Base-by-base conservation (phyloP, 257 asterid species). In the Salvia miltiorrhiza region DNA sequence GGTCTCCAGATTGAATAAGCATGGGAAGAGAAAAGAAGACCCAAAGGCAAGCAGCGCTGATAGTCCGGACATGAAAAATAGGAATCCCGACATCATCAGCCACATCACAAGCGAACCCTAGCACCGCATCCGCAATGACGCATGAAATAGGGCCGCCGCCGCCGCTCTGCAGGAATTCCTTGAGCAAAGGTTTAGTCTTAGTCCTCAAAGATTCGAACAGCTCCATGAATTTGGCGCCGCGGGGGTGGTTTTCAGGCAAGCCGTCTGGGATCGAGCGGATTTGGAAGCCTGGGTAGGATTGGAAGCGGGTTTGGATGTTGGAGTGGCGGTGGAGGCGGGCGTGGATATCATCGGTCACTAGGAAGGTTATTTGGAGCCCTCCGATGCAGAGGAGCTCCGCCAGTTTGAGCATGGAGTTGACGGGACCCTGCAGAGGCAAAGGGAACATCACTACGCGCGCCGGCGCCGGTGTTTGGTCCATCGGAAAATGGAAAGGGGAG, bases 371-470 rank as follows among this genome's bases (percentile, higher is more conserved):
- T 12, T 65, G 81, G 70, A 88, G 37, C 43, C 71, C 80, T 0
- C 74, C 66, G 3, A 84, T 75, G 47, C 81, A 82, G 57, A 88
- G 83, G 5, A 89, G 77, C 75, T 89, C 90, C 1, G 94, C 90
- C 6, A 89, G 82, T 12, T 89, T 87, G 23, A 89, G 85, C 86
- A 80, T 82, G 67, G 84, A 80, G 73, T 87, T 89, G 2, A 89
- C 87, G 2, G 89, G 89, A 17, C 95, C 88, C 67, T 89, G 96
- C 30, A 85, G 78, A 1, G 92, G 96, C 7, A 89, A 39, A 9
- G 95, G 96, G 77, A 87, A 87, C 13, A 87, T 69, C 75, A 87
- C 82, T 0, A 89, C 84, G 45, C 83, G 92, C 45, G 85, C 77
- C 9, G 73, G 53, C 30, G 59, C 10, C 26, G 65, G 21, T 3